These are phyloP conservation scores for Aurinia saxatilis DNA, from an alignment of 345 rosid genomes.

Conservation along the genomic window DNA sequence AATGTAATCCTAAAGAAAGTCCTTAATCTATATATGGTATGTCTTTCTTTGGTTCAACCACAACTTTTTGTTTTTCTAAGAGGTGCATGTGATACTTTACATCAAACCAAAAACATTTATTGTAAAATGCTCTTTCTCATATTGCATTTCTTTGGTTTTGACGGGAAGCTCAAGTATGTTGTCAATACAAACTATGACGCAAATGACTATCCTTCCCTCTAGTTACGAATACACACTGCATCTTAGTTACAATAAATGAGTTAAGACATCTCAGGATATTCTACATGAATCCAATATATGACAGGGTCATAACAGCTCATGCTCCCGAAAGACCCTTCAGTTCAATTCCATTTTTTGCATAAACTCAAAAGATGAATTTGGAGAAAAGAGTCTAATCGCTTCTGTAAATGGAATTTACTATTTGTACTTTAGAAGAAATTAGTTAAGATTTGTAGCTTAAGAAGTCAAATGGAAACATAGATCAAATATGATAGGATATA, in stretches of 20 bases:
- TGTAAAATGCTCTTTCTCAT: too few species aligned
- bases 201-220: background rate
- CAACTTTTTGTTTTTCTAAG: background rate
- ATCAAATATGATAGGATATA: constrained; percentile 27
- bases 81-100: background rate
- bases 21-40: background rate
- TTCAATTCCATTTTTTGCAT: background rate
- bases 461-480: background rate
- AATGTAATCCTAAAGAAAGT: background rate
- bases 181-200: background rate
- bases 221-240: background rate
- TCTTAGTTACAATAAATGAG: background rate
- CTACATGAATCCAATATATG: background rate
- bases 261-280: background rate
- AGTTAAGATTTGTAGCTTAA: background rate
- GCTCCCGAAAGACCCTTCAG: background rate
- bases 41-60: constrained; percentile 3
- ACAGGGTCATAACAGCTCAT: constrained; percentile 3
- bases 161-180: too few species aligned
- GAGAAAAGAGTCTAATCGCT: too few species aligned
- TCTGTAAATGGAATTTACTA: too few species aligned
- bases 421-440: background rate
- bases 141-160: too few species aligned
- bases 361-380: too few species aligned
- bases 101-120: background rate